These are phyloP conservation scores for Colletotrichum nymphaeae DNA, from an alignment of 2,329 filamentous ascomycete species.

Conservation along the genomic window DNA sequence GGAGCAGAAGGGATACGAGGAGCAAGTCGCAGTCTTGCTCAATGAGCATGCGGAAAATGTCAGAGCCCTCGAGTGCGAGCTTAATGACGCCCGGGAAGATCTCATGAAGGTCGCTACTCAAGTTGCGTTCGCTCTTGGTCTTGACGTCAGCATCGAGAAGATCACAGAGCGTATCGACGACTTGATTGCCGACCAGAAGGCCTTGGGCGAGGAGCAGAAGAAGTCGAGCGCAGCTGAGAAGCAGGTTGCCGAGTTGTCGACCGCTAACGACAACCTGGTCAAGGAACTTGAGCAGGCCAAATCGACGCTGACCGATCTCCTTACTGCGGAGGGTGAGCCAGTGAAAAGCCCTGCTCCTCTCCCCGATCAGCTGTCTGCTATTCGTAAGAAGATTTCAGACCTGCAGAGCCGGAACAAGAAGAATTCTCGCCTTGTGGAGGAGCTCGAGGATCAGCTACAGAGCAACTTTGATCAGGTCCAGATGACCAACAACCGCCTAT, in stretches of 20 bases:
- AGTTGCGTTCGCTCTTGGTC: slow-evolving; percentile 68
- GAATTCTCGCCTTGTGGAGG: slow-evolving; percentile 90
- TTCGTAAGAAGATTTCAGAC: slow-evolving; percentile 75
- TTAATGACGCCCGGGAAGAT: slow-evolving; percentile 73
- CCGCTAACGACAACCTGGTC: slow-evolving; percentile 69
- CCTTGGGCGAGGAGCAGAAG: slow-evolving; percentile 68
- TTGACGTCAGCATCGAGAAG: slow-evolving; percentile 76
- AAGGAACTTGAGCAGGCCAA: slow-evolving; percentile 73
- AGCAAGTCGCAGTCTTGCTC: slow-evolving; percentile 68
- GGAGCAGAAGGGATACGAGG: slow-evolving; percentile 67
- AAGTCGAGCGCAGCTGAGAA: slow-evolving; percentile 68
- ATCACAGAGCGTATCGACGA: slow-evolving; percentile 71
- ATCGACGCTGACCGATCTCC: slow-evolving; percentile 62
- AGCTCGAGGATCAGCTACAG: slow-evolving; percentile 96
- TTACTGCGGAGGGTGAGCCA: slow-evolving; percentile 61
- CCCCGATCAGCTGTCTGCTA: slow-evolving; percentile 66
- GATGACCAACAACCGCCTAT: slow-evolving; percentile 84
- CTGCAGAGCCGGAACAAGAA: slow-evolving; percentile 82
- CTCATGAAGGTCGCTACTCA: slow-evolving; percentile 73
- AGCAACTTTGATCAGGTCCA: slow-evolving; percentile 96
- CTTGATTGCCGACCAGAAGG: slow-evolving; percentile 68
- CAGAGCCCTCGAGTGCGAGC: slow-evolving; percentile 69
- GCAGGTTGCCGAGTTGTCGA: slow-evolving; percentile 66
- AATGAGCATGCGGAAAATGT: slow-evolving; percentile 69
- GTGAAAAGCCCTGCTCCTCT: slow-evolving; percentile 59